Evolutionary conservation across 805 yeast species (phyloP), one percentile per base, ranked within the genome.

Genomic region (Saccharomycopsis babjevae): DNA sequence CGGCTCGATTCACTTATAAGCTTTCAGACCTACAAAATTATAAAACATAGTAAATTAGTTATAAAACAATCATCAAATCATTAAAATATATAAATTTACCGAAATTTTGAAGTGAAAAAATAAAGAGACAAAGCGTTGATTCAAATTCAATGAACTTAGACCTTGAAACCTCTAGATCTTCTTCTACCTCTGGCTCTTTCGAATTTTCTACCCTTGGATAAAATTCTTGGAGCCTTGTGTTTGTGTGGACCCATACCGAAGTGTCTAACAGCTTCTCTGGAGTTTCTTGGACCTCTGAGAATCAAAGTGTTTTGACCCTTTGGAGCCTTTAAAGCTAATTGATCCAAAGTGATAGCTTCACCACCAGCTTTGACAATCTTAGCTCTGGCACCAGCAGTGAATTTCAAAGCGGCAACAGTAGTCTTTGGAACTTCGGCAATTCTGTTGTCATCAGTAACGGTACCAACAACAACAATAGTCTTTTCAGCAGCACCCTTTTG

Each of bases 111-210:
- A 46, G 16, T 8, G 16, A 22, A 18, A 13, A 18, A 42, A 10
- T 18, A 3, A 42, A 40, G 46, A 11, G 46, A 46, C 52, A 46
- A 46, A 25, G 28, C 5, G 28, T 46, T 22, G 22, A 46, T 22
- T 46, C 52, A 25, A 20, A 20, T 15, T 42, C 25, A 58, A 42
- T 28, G 50, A 59, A 39, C 52, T 90, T 93, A 94, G 83, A 94
- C 99, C 89, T 94, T 94, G 99, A 94, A 94, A 84, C 97, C 99
- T 87, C 96, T 91, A 71, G 98, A 92, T 79, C 84, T 87, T 84
- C 99, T 86, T 82, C 88, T 96, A 87, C 99, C 99, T 89, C 99
- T 94, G 75, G 97, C 99, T 83, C 94, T 91, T 87, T 94, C 99
- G 87, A 94, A 94, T 84, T 94, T 94, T 88, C 98, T 94, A 80